Evolutionary conservation across 306 rosid genomes (phyloP).

Genomic region (Lathyrus oleraceus): DNA sequence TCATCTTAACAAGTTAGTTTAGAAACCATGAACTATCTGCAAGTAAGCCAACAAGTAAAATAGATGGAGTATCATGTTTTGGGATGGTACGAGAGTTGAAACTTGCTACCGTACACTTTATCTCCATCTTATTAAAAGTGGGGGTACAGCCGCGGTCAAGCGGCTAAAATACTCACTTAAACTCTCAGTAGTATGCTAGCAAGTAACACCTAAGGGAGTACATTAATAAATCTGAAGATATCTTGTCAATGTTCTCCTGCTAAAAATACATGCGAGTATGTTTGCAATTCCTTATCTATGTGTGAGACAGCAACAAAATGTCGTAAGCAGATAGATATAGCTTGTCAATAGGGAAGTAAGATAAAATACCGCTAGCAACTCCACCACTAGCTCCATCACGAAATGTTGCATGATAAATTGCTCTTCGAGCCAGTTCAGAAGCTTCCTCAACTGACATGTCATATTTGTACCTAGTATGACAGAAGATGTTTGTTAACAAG

Average conservation of each 20-base stretch:
- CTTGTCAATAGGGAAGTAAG: slow-evolving; percentile 2
- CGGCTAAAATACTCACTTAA: background rate
- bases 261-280: background rate
- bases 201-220: background rate
- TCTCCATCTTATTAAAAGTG: background rate
- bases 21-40: slow-evolving; percentile 16
- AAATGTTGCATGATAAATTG: slow-evolving; percentile 94
- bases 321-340: slow-evolving; percentile 17
- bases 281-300: background rate
- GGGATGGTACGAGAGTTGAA: background rate
- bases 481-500: slow-evolving; percentile 30
- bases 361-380: slow-evolving; percentile 78
- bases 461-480: slow-evolving; percentile 55
- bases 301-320: slow-evolving; percentile 1
- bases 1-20: slow-evolving; percentile 16
- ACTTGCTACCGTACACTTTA: background rate
- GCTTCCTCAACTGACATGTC: slow-evolving; percentile 86
- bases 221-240: background rate
- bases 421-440: slow-evolving; percentile 79
- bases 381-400: slow-evolving; percentile 99
- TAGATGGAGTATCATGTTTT: background rate
- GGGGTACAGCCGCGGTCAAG: background rate
- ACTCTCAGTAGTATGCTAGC: background rate
- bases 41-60: background rate
- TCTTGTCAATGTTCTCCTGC: background rate